These are phyloP conservation scores for Phytophthora pseudosyringae DNA, from an alignment of 352 stramenopile species.

Conservation along the genomic window DNA sequence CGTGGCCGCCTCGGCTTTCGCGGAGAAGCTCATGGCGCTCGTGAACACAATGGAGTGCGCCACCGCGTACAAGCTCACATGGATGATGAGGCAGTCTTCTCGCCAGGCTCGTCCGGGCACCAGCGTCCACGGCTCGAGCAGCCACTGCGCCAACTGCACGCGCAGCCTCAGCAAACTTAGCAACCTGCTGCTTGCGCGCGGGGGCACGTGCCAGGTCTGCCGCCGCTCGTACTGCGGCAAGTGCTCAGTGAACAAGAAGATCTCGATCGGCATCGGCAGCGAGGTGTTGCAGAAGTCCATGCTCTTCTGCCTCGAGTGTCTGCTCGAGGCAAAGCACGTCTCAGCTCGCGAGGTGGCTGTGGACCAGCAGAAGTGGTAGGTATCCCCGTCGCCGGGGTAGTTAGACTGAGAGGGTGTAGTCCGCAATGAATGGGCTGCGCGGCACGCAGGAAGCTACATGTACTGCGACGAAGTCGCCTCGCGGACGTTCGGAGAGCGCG, in stretches of 20 bases:
- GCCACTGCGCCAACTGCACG: constrained; percentile 44
- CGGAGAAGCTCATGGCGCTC: constrained; percentile 44
- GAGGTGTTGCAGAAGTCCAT: constrained; percentile 46
- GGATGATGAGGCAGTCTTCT: constrained; percentile 42
- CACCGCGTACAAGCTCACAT: constrained; percentile 50
- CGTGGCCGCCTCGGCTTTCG: constrained; percentile 32
- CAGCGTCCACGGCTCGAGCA: constrained; percentile 26
- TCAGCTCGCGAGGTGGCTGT: constrained; percentile 40
- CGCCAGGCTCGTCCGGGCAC: constrained; percentile 21
- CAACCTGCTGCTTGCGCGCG: constrained; percentile 39
- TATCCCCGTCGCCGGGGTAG: constrained; percentile 9
- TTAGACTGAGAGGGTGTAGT: constrained; percentile 31
- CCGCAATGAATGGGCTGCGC: constrained; percentile 24
- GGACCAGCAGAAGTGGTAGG: constrained; percentile 40
- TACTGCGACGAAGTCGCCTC: constrained; percentile 27
- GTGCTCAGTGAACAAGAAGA: constrained; percentile 54
- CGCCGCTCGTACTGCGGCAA: constrained; percentile 46
- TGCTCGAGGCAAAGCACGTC: constrained; percentile 46
- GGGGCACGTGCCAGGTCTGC: constrained; percentile 45
- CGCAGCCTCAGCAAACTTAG: constrained; percentile 46
- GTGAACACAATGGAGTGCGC: constrained; percentile 46
- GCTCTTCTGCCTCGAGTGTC: constrained; percentile 54
- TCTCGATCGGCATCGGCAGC: constrained; percentile 41
- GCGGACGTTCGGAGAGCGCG: constrained; percentile 17
- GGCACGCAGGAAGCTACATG: constrained; percentile 4